Evolutionary conservation across 1,139 yeast genomes (phyloP).

Genomic region (Zhuliangozyma blackwelliae): DNA sequence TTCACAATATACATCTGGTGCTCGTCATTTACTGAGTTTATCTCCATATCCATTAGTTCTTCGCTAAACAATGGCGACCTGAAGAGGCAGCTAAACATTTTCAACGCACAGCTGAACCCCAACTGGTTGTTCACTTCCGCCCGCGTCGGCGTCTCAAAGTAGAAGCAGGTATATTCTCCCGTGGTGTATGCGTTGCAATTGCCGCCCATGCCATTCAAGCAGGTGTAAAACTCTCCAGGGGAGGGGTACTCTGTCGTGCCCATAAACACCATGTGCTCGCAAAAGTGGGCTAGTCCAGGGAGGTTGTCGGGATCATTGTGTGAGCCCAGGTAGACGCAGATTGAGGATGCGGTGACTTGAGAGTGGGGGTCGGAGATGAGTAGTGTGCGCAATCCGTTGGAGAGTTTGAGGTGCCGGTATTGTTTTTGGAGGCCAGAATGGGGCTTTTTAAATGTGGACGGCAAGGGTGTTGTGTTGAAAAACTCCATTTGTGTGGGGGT

Average conservation of each 20-base stretch:
- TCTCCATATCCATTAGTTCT: slow-evolving; percentile 43
- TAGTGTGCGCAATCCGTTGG: slow-evolving; percentile 44
- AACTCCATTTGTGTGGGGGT: slow-evolving; percentile 8
- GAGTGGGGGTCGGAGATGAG: slow-evolving; percentile 56
- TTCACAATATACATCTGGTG: slow-evolving; percentile 48
- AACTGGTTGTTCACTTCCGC: slow-evolving; percentile 24
- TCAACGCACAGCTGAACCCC: slow-evolving; percentile 40
- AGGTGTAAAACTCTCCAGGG: slow-evolving; percentile 41
- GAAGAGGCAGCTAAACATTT: slow-evolving; percentile 51
- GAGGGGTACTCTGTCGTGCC: slow-evolving; percentile 55
- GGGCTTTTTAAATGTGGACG: slow-evolving; percentile 26
- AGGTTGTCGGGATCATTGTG: slow-evolving; percentile 52
- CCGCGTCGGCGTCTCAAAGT: slow-evolving; percentile 48
- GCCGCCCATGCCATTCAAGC: slow-evolving; percentile 49
- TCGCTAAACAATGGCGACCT: slow-evolving; percentile 46
- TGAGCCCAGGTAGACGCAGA: slow-evolving; percentile 62
- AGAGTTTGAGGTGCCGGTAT: slow-evolving; percentile 39
- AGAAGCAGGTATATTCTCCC: slow-evolving; percentile 58
- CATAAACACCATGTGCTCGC: slow-evolving; percentile 64
- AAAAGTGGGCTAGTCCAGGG: slow-evolving; percentile 68
- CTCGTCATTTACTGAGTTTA: slow-evolving; percentile 59
- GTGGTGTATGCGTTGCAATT: slow-evolving; percentile 61
- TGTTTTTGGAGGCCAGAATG: slow-evolving; percentile 29
- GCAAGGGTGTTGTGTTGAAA: slow-evolving; percentile 13
- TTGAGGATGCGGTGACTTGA: slow-evolving; percentile 34